phyloP scores from a whole-genome alignment of 352 stramenopile species.

The Phytopythium mirpurense region DNA sequence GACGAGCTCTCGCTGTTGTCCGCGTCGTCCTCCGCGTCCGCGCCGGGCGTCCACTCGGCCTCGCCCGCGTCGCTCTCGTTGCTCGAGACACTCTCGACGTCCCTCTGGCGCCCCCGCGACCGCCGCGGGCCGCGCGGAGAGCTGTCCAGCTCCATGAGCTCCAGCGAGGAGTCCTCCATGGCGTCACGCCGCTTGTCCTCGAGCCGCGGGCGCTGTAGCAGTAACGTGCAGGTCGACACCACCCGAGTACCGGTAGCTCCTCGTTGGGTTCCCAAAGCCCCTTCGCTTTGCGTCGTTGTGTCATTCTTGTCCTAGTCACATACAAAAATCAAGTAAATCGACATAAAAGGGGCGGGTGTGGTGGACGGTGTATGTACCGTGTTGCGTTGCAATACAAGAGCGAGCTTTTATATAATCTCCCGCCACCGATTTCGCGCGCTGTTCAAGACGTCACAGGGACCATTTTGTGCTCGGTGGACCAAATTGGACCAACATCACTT shows the following conservation, averaged over 20 bases:
- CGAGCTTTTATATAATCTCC: not conserved
- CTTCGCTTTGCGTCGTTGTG: too few species aligned
- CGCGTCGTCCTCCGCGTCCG: conserved; percentile 9
- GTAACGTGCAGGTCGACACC: too few species aligned
- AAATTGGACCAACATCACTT: too few species aligned
- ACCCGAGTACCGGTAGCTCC: too few species aligned
- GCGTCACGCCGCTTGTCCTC: conserved; percentile 2
- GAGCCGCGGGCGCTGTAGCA: too few species aligned
- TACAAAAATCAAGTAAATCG: conserved; percentile 7
- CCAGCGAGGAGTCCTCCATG: conserved; percentile 15
- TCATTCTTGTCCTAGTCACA: too few species aligned
- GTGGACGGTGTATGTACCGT: not conserved
- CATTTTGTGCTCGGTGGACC: not conserved
- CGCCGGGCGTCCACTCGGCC: conserved; percentile 27
- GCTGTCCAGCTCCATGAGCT: conserved; percentile 5
- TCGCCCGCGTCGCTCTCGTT: conserved; percentile 22
- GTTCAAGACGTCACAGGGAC: too few species aligned
- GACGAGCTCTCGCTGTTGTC: conserved; percentile 16
- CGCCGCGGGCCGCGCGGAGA: not conserved
- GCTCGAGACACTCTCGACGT: too few species aligned
- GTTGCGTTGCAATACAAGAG: not conserved
- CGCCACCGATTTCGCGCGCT: not conserved
- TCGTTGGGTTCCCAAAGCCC: too few species aligned
- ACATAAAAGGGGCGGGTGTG: not conserved
- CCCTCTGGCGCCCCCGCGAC: not conserved